phyloP scores from a whole-genome alignment of 2,329 filamentous ascomycete species.

The Phoma sp. region DNA sequence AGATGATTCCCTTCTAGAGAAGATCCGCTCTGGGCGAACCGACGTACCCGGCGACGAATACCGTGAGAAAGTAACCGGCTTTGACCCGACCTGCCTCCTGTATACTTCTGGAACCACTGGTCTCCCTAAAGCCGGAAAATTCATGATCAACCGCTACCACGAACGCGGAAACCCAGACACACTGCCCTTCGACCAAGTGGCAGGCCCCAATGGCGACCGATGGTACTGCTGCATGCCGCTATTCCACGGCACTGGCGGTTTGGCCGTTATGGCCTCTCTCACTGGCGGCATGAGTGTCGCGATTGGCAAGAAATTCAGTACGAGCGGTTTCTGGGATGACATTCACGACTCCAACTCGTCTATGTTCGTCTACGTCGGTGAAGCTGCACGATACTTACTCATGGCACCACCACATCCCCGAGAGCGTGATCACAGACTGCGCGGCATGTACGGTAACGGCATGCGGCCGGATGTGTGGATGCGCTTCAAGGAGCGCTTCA shows the following conservation, averaged over 20 bases:
- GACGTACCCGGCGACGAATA: slow-evolving; percentile 59
- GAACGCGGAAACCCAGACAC: slow-evolving; percentile 45
- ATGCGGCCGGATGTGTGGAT: slow-evolving; percentile 71
- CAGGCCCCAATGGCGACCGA: slow-evolving; percentile 56
- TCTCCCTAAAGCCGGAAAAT: slow-evolving; percentile 63
- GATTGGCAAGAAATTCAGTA: slow-evolving; percentile 70
- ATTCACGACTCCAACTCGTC: slow-evolving; percentile 70
- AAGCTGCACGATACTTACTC: slow-evolving; percentile 74
- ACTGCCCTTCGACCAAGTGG: slow-evolving; percentile 40
- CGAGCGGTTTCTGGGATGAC: slow-evolving; percentile 72
- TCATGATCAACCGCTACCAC: slow-evolving; percentile 35
- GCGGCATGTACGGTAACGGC: slow-evolving; percentile 68
- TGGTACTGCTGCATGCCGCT: slow-evolving; percentile 80
- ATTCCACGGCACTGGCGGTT: slow-evolving; percentile 75
- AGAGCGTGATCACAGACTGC: slow-evolving; percentile 64
- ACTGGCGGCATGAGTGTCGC: slow-evolving; percentile 56
- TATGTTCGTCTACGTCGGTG: slow-evolving; percentile 77
- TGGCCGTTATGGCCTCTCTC: slow-evolving; percentile 60
- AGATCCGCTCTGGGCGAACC: slow-evolving; percentile 24
- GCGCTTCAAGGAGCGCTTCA: slow-evolving; percentile 67
- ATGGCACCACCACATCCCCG: slow-evolving; percentile 67
- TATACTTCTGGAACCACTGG: slow-evolving; percentile 80
- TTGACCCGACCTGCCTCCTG: slow-evolving; percentile 66
- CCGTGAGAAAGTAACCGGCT: slow-evolving; percentile 57
- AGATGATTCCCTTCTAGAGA: slow-evolving; percentile 23